Evolutionary conservation across 164 flowering plant species (phyloP).

Genomic region (Annona cherimola): DNA sequence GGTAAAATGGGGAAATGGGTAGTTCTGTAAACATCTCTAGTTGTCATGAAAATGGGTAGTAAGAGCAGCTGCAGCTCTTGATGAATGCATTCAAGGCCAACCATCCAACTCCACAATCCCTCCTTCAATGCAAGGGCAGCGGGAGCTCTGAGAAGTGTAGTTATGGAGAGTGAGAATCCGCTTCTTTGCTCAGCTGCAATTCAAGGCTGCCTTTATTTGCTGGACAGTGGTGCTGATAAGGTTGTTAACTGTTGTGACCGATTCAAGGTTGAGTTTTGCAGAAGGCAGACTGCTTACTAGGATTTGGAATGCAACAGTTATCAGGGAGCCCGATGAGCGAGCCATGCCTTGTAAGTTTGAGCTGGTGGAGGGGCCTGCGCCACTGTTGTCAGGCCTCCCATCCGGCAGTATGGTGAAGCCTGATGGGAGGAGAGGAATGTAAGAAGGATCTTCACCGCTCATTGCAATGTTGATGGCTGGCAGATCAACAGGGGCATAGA

Average conservation of each 20-base stretch:
- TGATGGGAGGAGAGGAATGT: conserved; percentile 70
- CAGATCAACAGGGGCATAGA: conserved; percentile 70
- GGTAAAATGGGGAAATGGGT: background rate
- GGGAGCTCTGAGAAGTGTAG: conserved; percentile 29
- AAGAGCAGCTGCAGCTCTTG: conserved; percentile 32
- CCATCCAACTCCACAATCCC: conserved; percentile 28
- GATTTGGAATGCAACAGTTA: conserved; percentile 79
- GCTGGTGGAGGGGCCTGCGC: conserved; percentile 35
- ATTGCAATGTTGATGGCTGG: conserved; percentile 68
- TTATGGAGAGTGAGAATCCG: conserved; percentile 34
- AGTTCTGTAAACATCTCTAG: conserved; percentile 8
- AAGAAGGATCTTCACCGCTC: conserved; percentile 78
- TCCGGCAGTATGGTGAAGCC: conserved; percentile 72
- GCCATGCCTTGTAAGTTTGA: conserved; percentile 19
- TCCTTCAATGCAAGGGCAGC: conserved; percentile 26
- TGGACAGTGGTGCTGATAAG: conserved; percentile 74
- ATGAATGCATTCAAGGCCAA: conserved; percentile 48
- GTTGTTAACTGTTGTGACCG: conserved; percentile 66
- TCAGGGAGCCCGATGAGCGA: conserved; percentile 51
- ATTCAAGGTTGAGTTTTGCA: conserved; percentile 61
- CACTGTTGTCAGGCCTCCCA: conserved; percentile 29
- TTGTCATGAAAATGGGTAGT: conserved; percentile 20
- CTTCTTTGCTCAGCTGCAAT: conserved; percentile 27
- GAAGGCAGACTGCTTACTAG: conserved; percentile 69
- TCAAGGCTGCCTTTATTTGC: conserved; percentile 62